Percentiles rank a stretch among this genome's conserved stretches.
Evolutionary conservation across 1,139 yeast genomes (phyloP).

Genomic region (Blastobotrys aristatus): DNA sequence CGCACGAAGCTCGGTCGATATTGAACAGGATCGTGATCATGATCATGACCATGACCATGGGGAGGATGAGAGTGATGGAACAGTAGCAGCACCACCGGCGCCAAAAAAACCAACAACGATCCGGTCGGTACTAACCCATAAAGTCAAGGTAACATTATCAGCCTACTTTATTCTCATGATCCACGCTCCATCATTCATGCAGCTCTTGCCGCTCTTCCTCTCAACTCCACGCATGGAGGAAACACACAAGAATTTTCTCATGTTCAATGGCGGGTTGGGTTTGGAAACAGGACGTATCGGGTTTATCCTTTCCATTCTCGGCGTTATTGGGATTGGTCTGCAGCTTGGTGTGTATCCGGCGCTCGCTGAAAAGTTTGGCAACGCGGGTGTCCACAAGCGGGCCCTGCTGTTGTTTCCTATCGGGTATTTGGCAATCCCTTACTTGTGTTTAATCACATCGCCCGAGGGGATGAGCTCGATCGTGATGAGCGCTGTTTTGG

Average conservation of each 20-base stretch:
- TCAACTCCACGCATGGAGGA: conserved; percentile 43
- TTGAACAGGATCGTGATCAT: neutral
- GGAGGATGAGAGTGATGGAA: neutral
- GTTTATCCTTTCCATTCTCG: conserved; percentile 48
- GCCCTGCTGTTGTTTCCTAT: conserved; percentile 46
- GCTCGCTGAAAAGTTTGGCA: conserved; percentile 47
- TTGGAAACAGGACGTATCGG: conserved; percentile 49
- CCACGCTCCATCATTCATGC: conserved; percentile 50
- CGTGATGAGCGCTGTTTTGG: conserved; percentile 26
- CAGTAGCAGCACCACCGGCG: neutral
- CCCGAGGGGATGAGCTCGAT: conserved; percentile 36
- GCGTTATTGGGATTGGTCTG: conserved; percentile 48
- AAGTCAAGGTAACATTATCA: conserved; percentile 26
- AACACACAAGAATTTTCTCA: conserved; percentile 35
- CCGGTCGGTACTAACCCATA: conserved; percentile 23
- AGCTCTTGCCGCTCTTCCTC: conserved; percentile 55
- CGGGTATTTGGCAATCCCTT: conserved; percentile 49
- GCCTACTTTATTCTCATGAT: conserved; percentile 37
- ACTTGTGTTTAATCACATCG: conserved; percentile 41
- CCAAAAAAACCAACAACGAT: neutral
- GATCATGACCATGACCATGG: neutral
- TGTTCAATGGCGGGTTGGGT: conserved; percentile 48
- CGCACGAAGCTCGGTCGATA: neutral
- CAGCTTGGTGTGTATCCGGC: conserved; percentile 50
- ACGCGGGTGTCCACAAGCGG: conserved; percentile 43